These are phyloP conservation scores for Chlamydomonas reinhardtii DNA, from an alignment of 163 green algal species.

Conservation along the genomic window DNA sequence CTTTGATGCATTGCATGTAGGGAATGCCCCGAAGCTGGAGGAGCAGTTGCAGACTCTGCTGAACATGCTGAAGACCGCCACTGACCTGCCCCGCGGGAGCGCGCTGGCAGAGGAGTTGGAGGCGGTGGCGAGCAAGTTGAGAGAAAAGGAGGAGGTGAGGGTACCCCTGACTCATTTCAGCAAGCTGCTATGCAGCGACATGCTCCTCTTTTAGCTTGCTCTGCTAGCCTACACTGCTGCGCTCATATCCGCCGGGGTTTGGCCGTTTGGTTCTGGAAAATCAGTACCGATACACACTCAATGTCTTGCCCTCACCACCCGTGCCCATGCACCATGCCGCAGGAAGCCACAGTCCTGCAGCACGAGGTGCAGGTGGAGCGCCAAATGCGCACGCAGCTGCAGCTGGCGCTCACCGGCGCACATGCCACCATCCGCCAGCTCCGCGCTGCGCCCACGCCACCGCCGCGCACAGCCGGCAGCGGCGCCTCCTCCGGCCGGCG, in stretches of 20 bases:
- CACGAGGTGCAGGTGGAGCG: background rate
- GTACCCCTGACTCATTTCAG: too few relatives aligned
- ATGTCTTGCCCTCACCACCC: too few relatives aligned
- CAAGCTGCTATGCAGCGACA: too few relatives aligned
- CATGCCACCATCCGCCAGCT: constrained; percentile 15
- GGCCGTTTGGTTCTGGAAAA: too few relatives aligned
- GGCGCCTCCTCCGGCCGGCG: background rate
- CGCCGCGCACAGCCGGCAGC: background rate
- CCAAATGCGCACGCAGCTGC: constrained; percentile 4
- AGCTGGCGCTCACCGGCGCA: constrained; percentile 4
- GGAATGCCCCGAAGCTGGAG: background rate
- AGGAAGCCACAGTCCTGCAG: background rate
- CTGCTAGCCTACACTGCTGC: too few relatives aligned
- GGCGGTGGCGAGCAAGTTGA: constrained; percentile 15
- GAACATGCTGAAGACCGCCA: background rate
- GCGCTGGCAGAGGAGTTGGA: constrained; percentile 18
- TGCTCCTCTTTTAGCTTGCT: too few relatives aligned
- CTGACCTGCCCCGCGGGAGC: background rate
- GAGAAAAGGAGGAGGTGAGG: constrained; percentile 26
- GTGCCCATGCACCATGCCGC: background rate
- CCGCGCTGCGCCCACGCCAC: background rate
- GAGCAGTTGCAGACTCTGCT: constrained; percentile 23
- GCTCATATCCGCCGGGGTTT: too few relatives aligned
- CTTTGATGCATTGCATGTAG: too few relatives aligned
- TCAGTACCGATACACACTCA: too few relatives aligned